Evolutionary conservation across 345 rosid genomes (phyloP).

Genomic region (Moricandia moricandioides): DNA sequence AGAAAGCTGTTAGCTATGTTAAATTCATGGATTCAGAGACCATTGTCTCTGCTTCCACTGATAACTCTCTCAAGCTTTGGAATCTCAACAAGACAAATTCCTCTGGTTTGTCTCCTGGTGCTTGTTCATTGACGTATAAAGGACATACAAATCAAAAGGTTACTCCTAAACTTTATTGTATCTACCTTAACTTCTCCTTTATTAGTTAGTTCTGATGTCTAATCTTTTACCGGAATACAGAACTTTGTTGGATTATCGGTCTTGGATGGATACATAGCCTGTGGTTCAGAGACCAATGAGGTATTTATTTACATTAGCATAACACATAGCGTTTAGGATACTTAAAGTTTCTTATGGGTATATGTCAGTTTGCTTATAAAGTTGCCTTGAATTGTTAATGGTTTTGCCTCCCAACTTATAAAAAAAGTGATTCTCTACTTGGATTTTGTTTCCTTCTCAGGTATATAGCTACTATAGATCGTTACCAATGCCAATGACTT

Average conservation of each 20-base stretch:
- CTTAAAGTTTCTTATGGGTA: background rate
- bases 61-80: conserved; percentile 86
- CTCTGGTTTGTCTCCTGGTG: conserved; percentile 46
- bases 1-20: conserved; percentile 85
- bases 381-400: background rate
- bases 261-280: conserved; percentile 82
- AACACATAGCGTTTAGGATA: background rate
- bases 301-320: conserved; percentile 38
- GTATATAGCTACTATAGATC: conserved; percentile 78
- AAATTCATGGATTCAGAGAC: conserved; percentile 79
- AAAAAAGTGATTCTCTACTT: background rate
- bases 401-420: background rate
- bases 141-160: conserved; percentile 95
- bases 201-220: conserved; percentile 17
- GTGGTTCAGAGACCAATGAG: conserved; percentile 98
- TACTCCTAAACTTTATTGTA: conserved; percentile 7
- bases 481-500: conserved; percentile 79
- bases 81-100: conserved; percentile 60
- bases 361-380: background rate
- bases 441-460: conserved; percentile 35
- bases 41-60: conserved; percentile 90
- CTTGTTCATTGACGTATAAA: conserved; percentile 62
- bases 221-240: conserved; percentile 45
- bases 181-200: background rate
- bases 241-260: conserved; percentile 87